phyloP scores from a whole-genome alignment of 768 basidiomycete genomes.

The Russula griseocarnosa region DNA sequence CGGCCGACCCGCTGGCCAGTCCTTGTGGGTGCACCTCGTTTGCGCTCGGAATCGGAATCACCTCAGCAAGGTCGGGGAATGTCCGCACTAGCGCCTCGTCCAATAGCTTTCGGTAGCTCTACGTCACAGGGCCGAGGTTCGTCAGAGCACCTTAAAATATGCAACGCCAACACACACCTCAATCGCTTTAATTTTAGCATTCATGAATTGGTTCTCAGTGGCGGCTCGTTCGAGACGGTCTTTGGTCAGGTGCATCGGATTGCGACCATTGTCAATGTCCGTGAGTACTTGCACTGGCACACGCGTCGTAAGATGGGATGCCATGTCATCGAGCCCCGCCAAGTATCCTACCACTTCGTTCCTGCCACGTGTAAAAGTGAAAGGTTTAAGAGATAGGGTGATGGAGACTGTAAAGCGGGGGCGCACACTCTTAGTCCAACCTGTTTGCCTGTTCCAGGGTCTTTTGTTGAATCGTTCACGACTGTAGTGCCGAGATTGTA shows the following conservation, averaged over 20 bases:
- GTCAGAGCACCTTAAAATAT: neutral
- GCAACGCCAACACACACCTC: conserved; percentile 45
- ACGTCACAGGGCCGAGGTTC: conserved; percentile 9
- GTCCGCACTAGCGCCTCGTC: conserved; percentile 67
- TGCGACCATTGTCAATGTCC: conserved; percentile 76
- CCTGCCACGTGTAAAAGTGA: conserved; percentile 36
- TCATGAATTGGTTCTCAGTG: conserved; percentile 89
- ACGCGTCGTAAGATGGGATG: conserved; percentile 56
- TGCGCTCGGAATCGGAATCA: conserved; percentile 9
- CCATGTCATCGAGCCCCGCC: conserved; percentile 61
- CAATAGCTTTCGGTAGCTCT: conserved; percentile 68
- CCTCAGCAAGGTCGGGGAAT: conserved; percentile 59
- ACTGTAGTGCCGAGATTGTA: conserved; percentile 83
- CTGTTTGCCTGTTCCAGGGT: conserved; percentile 60
- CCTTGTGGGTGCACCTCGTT: neutral
- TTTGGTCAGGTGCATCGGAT: conserved; percentile 77
- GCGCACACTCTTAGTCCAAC: conserved; percentile 73
- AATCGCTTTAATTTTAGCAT: conserved; percentile 79
- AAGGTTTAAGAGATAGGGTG: neutral
- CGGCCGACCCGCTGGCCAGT: neutral
- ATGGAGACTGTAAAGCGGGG: neutral
- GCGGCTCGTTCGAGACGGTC: conserved; percentile 79
- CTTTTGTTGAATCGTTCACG: conserved; percentile 78
- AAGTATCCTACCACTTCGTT: conserved; percentile 74
- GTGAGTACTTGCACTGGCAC: conserved; percentile 71